These are phyloP conservation scores for Madurella mycetomatis DNA, from an alignment of 2,329 filamentous ascomycete genomes.

Conservation along the genomic window DNA sequence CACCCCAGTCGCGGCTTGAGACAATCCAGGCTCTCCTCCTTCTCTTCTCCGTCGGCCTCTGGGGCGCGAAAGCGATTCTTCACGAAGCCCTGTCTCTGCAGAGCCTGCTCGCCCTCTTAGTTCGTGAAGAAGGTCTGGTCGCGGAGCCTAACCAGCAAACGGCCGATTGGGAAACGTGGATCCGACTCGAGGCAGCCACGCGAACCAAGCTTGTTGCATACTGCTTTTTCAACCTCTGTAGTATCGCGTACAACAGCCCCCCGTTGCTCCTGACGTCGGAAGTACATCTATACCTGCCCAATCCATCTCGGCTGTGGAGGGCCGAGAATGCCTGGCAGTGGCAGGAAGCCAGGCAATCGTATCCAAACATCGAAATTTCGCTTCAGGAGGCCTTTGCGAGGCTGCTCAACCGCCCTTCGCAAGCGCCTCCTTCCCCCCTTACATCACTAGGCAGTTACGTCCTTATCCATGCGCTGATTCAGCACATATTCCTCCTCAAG, in stretches of 20 bases:
- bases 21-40: slow-evolving; percentile 62
- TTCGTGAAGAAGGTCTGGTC: slow-evolving; percentile 54
- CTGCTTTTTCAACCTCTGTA: slow-evolving; percentile 60
- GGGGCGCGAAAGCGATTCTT: slow-evolving; percentile 57
- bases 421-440: slow-evolving; percentile 46
- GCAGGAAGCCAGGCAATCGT: slow-evolving; percentile 53
- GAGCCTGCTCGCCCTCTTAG: slow-evolving; percentile 53
- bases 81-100: slow-evolving; percentile 57
- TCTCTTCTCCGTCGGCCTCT: slow-evolving; percentile 56
- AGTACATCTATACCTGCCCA: slow-evolving; percentile 51
- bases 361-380: slow-evolving; percentile 47
- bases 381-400: slow-evolving; percentile 55
- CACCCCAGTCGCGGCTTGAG: slow-evolving; percentile 55
- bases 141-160: slow-evolving; percentile 44
- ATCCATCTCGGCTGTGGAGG: slow-evolving; percentile 53
- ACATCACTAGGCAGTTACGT: slow-evolving; percentile 66
- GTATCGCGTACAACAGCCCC: slow-evolving; percentile 57
- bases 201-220: slow-evolving; percentile 58
- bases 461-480: slow-evolving; percentile 66
- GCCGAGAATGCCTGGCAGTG: slow-evolving; percentile 56
- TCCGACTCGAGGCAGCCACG: slow-evolving; percentile 52
- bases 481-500: slow-evolving; percentile 67
- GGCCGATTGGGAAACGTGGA: slow-evolving; percentile 57
- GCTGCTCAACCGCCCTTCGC: slow-evolving; percentile 48
- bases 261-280: slow-evolving; percentile 56